Base-by-base conservation (phyloP, 73 alveolate genomes). In the Paramecium tetraurelia region DNA sequence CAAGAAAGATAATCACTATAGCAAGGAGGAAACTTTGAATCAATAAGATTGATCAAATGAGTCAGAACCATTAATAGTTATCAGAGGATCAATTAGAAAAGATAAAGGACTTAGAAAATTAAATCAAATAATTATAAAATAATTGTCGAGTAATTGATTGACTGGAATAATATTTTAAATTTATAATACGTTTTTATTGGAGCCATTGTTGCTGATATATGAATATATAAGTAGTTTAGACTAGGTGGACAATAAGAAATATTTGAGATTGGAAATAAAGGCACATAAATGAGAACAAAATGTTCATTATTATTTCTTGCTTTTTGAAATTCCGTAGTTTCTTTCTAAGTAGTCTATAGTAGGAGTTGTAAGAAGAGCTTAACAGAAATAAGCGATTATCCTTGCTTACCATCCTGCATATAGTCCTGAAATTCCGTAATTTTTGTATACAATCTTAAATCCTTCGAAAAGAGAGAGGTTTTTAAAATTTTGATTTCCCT, bases 371-470 rank as follows among this genome's bases (percentile, higher is more conserved):
- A 80, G 50, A 20, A 80, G 57, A 22, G 90, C 90, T 41, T 80
- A 46, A 24, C 70, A 80, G 31, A 80, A 80, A 43, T 31, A 80
- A 35, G 90, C 71, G 6, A 46, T 46, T 20, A 48, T 46, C 27
- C 90, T 80, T 41, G 90, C 90, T 35, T 80, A 41, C 90, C 90
- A 80, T 41, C 90, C 90, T 24, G 90, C 90, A 80, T 80, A 80
- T 44, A 80, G 50, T 40, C 90, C 90, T 41, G 46, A 31, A 2
- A 80, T 80, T 2, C 90, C 90, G 43, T 80, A 48, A 41, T 40
- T 48, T 24, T 40, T 9, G 24, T 80, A 80, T n/a, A 80, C 90
- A 18, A 16, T 27, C 48, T 48, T 27, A 80, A 80, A 48, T 8
- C 44, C 90, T 48, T 80, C 16, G 5, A 14, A 5, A 46, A 80